Percentiles rank a stretch among this genome's conserved stretches.
phyloP scores from a whole-genome alignment of 2,329 filamentous ascomycete genomes.

The Fragosphaeria purpurea region DNA sequence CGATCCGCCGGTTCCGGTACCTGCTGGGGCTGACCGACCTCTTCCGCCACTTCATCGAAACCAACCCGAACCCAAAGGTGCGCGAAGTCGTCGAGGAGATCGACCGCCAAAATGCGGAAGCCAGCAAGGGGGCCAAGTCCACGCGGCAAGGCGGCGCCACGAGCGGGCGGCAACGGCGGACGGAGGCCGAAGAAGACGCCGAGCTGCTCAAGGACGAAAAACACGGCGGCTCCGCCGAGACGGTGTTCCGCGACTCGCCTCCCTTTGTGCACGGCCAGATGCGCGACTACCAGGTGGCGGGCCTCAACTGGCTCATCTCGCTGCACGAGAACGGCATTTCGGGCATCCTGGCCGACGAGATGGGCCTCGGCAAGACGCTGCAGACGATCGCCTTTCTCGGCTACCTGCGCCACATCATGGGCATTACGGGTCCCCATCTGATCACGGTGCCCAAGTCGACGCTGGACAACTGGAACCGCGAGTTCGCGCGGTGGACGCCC shows the following conservation, averaged over 20 bases:
- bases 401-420: conserved; percentile 84
- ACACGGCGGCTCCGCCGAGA: conserved; percentile 73
- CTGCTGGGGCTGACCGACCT: conserved; percentile 89
- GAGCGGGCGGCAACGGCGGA: conserved; percentile 70
- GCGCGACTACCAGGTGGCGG: conserved; percentile 93
- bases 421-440: conserved; percentile 82
- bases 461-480: conserved; percentile 95
- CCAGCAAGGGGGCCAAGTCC: conserved; percentile 60
- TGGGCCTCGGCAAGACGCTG: conserved; percentile 95
- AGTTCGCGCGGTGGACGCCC: conserved; percentile 89
- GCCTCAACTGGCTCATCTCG: conserved; percentile 95
- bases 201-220: conserved; percentile 83
- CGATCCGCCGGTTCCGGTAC: conserved; percentile 87
- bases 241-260: conserved; percentile 88
- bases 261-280: conserved; percentile 80
- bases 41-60: conserved; percentile 98
- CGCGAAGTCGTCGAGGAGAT: conserved; percentile 91
- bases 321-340: conserved; percentile 98
- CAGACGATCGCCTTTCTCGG: conserved; percentile 96
- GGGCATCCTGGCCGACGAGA: conserved; percentile 94
- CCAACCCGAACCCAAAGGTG: conserved; percentile 90
- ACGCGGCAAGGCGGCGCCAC: conserved; percentile 77
- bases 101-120: conserved; percentile 80
- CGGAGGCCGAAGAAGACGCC: conserved; percentile 95
- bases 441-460: conserved; percentile 94